Evolutionary conservation across 2,329 filamentous ascomycete species (phyloP).

Genomic region (Ophiocordyceps camponoti-rufipedis): DNA sequence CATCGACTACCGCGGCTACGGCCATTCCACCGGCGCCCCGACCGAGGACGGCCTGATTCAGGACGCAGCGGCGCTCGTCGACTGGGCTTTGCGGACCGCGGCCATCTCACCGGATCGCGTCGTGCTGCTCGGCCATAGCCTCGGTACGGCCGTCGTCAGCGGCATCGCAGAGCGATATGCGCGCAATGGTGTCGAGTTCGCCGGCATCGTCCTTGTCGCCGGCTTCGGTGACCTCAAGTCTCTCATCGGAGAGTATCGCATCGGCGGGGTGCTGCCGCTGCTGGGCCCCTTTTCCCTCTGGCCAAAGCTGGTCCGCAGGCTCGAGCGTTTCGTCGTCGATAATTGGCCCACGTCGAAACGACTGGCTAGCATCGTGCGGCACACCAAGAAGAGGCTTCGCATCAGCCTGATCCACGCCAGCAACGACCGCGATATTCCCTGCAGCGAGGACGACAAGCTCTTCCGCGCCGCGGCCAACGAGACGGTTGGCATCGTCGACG

Average conservation of each 20-base stretch:
- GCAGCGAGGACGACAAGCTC: slow-evolving; percentile 45
- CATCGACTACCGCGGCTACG: slow-evolving; percentile 83
- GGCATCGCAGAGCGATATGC: slow-evolving; percentile 57
- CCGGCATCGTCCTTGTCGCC: slow-evolving; percentile 61
- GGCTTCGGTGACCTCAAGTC: slow-evolving; percentile 59
- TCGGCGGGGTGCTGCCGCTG: slow-evolving; percentile 61
- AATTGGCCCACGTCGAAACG: slow-evolving; percentile 60
- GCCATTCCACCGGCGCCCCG: slow-evolving; percentile 60
- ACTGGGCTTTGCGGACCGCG: slow-evolving; percentile 50
- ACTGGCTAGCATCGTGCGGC: slow-evolving; percentile 35
- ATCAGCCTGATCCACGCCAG: slow-evolving; percentile 63
- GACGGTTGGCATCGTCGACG: slow-evolving; percentile 18
- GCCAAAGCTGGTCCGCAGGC: slow-evolving; percentile 41
- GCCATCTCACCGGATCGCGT: slow-evolving; percentile 53
- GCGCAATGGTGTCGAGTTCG: slow-evolving; percentile 45
- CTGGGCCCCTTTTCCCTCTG: slow-evolving; percentile 56
- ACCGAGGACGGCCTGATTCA: slow-evolving; percentile 65
- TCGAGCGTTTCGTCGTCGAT: slow-evolving; percentile 53
- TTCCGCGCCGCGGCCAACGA: slow-evolving; percentile 42
- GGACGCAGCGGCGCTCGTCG: slow-evolving; percentile 55
- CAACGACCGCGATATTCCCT: slow-evolving; percentile 71
- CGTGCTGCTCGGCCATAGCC: slow-evolving; percentile 67
- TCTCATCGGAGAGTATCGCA: slow-evolving; percentile 59
- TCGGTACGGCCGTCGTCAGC: slow-evolving; percentile 70
- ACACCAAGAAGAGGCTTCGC: slow-evolving; percentile 35